These are phyloP conservation scores for Trichoderma harzianum DNA, from an alignment of 2,329 filamentous ascomycete species.

Conservation along the genomic window DNA sequence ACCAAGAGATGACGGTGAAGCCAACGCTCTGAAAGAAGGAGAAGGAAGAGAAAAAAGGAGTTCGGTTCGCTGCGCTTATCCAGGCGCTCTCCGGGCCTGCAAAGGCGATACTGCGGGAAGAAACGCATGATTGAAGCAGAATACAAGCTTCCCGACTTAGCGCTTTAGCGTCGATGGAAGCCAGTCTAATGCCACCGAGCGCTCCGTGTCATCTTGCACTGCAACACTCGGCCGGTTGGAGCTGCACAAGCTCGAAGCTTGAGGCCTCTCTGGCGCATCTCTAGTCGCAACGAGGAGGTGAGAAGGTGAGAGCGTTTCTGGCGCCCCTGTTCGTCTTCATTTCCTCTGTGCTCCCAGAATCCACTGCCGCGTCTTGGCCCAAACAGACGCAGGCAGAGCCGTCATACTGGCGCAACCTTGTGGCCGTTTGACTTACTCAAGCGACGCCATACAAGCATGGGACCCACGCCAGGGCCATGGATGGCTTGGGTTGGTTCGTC, in stretches of 20 bases:
- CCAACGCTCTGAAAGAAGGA: neutral
- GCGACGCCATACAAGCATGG: constrained; percentile 10
- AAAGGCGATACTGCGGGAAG: neutral
- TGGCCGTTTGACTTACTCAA: neutral
- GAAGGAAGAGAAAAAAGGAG: neutral
- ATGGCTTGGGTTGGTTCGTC: neutral
- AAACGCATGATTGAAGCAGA: neutral
- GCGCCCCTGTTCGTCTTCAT: constrained; percentile 1
- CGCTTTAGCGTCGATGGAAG: neutral
- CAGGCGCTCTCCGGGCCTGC: neutral
- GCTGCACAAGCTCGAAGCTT: neutral
- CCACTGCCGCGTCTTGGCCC: constrained; percentile 4
- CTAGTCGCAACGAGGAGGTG: neutral
- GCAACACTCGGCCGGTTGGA: neutral
- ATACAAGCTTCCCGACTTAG: neutral
- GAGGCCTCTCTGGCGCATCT: constrained; percentile 2
- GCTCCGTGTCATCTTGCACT: neutral
- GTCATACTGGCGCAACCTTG: constrained; percentile 11
- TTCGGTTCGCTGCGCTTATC: neutral
- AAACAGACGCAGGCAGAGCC: neutral
- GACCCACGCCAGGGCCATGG: constrained; percentile 5
- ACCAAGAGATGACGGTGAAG: neutral
- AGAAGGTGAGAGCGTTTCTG: neutral
- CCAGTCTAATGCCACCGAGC: neutral
- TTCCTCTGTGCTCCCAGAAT: constrained; percentile 15